Conservation (phyloP, 2,329 filamentous ascomycete genomes). For the Chrysosporium keratinophilum region DNA sequence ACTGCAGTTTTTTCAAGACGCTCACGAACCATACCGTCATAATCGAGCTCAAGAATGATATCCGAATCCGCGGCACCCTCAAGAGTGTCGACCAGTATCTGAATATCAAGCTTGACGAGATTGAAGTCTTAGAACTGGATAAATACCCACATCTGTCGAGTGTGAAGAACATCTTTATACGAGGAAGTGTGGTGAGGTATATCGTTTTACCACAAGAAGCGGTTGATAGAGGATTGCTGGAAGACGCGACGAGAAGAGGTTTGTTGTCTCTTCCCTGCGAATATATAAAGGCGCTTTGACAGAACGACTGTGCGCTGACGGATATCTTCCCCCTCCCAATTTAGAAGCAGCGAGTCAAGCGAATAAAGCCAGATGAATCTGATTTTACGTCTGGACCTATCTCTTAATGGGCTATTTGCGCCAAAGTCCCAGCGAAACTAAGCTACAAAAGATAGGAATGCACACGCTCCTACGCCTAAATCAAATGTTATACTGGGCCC, state of each 20-base stretch:
- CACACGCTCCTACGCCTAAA: neutral
- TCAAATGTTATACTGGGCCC: neutral
- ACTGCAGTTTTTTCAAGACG: slow-evolving; percentile 85
- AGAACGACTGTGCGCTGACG: neutral
- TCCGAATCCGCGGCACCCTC: slow-evolving; percentile 85
- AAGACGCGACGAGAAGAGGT: slow-evolving; percentile 87
- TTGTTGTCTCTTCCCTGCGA: slow-evolving; percentile 19
- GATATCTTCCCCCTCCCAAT: neutral
- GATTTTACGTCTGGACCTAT: slow-evolving; percentile 6
- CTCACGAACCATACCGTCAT: slow-evolving; percentile 95
- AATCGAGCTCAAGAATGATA: slow-evolving; percentile 98
- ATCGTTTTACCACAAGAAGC: slow-evolving; percentile 74
- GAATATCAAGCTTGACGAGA: slow-evolving; percentile 97
- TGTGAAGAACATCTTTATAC: slow-evolving; percentile 92
- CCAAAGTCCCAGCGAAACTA: neutral
- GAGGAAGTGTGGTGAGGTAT: slow-evolving; percentile 85
- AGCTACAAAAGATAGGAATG: neutral
- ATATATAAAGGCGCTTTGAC: neutral
- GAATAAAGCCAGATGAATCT: slow-evolving; percentile 36
- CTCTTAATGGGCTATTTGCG: neutral
- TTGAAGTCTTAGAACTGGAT: slow-evolving; percentile 81
- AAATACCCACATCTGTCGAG: slow-evolving; percentile 87
- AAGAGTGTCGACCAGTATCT: slow-evolving; percentile 98
- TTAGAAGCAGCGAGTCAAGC: slow-evolving; percentile 43
- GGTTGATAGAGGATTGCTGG: slow-evolving; percentile 75